phyloP scores from a whole-genome alignment of 371 early-diverging fungal genomes.

The Nosema muscidifuracis region DNA sequence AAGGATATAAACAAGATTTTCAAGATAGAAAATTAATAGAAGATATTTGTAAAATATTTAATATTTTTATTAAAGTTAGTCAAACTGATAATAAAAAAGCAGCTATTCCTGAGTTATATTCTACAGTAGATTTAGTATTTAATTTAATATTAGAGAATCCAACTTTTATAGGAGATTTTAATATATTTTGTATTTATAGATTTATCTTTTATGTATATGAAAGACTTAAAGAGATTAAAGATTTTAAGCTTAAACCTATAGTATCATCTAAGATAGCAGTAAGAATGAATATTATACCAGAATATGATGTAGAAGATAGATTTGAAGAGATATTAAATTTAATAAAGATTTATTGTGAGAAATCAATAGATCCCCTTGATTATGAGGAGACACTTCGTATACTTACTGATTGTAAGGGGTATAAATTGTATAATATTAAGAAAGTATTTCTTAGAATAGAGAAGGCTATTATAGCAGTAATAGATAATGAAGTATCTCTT shows the following conservation, averaged over 20 bases:
- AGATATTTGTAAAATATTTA: conserved; percentile 32
- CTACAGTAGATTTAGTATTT: conserved; percentile 30
- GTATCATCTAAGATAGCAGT: conserved; percentile 66
- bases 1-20: conserved; percentile 63
- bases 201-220: conserved; percentile 73
- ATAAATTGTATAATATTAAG: conserved; percentile 54
- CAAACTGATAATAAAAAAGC: conserved; percentile 25
- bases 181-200: conserved; percentile 75
- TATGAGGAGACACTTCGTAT: conserved; percentile 83
- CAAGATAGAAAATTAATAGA: conserved; percentile 57
- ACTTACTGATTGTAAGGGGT: conserved; percentile 63
- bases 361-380: conserved; percentile 70
- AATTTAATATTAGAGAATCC: neutral
- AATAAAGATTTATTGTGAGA: conserved; percentile 69
- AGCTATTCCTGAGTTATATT: conserved; percentile 5
- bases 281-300: conserved; percentile 63
- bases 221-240: conserved; percentile 71
- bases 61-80: conserved; percentile 17
- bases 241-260: conserved; percentile 64
- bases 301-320: conserved; percentile 19
- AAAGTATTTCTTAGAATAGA: conserved; percentile 56
- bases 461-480: conserved; percentile 32
- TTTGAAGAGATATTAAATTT: conserved; percentile 66
- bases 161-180: conserved; percentile 68
- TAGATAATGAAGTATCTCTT: conserved; percentile 30